Evolutionary conservation across 805 yeast genomes (phyloP).

Genomic region (Myxozyma neglecta): DNA sequence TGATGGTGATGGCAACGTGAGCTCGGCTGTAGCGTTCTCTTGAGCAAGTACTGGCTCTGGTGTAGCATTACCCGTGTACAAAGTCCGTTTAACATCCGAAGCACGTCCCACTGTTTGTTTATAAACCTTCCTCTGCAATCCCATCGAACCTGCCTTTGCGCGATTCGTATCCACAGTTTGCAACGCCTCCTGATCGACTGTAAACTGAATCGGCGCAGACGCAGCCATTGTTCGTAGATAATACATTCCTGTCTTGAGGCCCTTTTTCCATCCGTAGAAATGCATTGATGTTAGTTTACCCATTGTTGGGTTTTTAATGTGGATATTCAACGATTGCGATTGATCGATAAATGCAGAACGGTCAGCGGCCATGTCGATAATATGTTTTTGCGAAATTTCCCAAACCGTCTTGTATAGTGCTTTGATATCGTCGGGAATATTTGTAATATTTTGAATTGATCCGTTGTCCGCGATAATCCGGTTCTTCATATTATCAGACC

Average conservation of each 20-base stretch:
- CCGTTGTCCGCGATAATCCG: slow-evolving; percentile 76
- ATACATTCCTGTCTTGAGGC: slow-evolving; percentile 98
- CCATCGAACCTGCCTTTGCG: slow-evolving; percentile 1
- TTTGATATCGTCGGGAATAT: slow-evolving; percentile 73
- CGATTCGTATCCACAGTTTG: slow-evolving; percentile 34
- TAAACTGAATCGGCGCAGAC: slow-evolving; percentile 91
- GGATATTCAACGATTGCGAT: slow-evolving; percentile 89
- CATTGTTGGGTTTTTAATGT: slow-evolving; percentile 87
- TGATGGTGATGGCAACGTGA: neutral
- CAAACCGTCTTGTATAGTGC: slow-evolving; percentile 89
- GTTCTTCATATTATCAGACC: slow-evolving; percentile 80
- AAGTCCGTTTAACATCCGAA: slow-evolving; percentile 1
- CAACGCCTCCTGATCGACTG: slow-evolving; percentile 56
- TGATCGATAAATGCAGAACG: slow-evolving; percentile 76
- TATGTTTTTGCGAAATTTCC: slow-evolving; percentile 86
- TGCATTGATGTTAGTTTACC: slow-evolving; percentile 97
- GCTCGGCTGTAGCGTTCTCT: neutral
- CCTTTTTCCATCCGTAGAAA: slow-evolving; percentile 98
- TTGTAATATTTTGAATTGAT: slow-evolving; percentile 73
- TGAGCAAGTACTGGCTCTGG: neutral
- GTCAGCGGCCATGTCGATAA: slow-evolving; percentile 85
- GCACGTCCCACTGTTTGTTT: slow-evolving; percentile 16
- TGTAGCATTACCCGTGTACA: slow-evolving; percentile 1
- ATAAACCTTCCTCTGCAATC: slow-evolving; percentile 12
- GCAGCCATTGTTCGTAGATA: slow-evolving; percentile 97